phyloP scores from a whole-genome alignment of 352 stramenopile genomes.

The Phytophthora gonapodyides region DNA sequence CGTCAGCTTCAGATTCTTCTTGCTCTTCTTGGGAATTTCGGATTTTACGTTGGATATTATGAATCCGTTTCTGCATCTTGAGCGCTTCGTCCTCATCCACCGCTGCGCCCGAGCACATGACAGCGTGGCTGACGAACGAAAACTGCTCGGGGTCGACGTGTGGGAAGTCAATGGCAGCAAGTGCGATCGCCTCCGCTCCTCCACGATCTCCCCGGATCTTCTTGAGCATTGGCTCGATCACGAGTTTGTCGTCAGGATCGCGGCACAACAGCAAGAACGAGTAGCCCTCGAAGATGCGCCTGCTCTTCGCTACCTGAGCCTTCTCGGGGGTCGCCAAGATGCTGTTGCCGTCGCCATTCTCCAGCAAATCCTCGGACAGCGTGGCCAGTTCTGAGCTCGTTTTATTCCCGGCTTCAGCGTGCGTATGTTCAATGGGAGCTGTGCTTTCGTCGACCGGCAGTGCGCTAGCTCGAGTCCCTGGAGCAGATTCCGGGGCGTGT shows the following conservation, averaged over 20 bases:
- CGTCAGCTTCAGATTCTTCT: neutral
- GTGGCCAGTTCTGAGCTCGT: conserved; percentile 2
- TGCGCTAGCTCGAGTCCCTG: neutral
- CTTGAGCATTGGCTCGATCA: conserved; percentile 48
- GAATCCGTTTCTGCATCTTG: conserved; percentile 38
- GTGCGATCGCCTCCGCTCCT: conserved; percentile 48
- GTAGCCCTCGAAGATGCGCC: conserved; percentile 45
- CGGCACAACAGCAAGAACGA: conserved; percentile 67
- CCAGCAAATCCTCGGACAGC: conserved; percentile 27
- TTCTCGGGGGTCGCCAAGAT: conserved; percentile 13
- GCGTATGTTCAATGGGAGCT: conserved; percentile 3
- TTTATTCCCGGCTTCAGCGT: conserved; percentile 8
- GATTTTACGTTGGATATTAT: conserved; percentile 25
- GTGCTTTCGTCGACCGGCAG: neutral
- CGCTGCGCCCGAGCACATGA: conserved; percentile 58
- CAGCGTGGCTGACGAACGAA: conserved; percentile 65
- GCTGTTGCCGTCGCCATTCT: conserved; percentile 20
- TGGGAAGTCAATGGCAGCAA: conserved; percentile 55
- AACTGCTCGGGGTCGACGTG: conserved; percentile 58
- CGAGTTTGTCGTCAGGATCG: conserved; percentile 46
- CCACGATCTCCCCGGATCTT: conserved; percentile 37
- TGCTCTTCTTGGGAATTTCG: neutral
- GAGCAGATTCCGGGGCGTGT: conserved; percentile 6
- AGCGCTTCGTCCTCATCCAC: conserved; percentile 38
- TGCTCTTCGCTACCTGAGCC: conserved; percentile 8